Percentiles rank a stretch among this genome's conserved stretches.
These are phyloP conservation scores for Emmonsia crescens DNA, from an alignment of 2,329 filamentous ascomycete genomes.

Conservation along the genomic window DNA sequence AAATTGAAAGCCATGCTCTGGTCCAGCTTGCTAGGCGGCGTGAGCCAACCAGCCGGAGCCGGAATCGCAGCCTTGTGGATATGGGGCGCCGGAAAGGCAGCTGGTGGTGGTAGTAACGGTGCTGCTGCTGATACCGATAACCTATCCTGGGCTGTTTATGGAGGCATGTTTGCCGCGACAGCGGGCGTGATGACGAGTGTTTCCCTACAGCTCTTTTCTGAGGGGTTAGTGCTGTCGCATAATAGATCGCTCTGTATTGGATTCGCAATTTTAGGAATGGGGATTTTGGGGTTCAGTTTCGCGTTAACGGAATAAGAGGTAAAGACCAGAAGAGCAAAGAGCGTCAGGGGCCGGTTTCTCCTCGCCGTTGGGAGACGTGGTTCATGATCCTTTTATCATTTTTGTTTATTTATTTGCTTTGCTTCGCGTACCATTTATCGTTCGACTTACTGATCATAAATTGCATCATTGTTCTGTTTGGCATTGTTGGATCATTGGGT, in stretches of 20 bases:
- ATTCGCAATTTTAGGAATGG: constrained; percentile 54
- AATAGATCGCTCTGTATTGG: constrained; percentile 27
- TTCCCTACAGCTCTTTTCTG: constrained; percentile 75
- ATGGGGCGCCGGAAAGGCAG: constrained; percentile 49
- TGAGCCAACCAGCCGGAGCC: constrained; percentile 79
- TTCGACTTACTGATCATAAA: neutral
- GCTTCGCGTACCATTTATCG: neutral
- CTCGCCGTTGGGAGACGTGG: neutral
- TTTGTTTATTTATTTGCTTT: neutral
- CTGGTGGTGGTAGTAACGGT: neutral
- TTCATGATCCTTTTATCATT: neutral
- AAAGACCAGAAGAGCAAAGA: neutral
- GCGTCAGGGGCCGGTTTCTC: neutral
- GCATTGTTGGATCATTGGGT: neutral
- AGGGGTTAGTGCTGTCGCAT: constrained; percentile 66
- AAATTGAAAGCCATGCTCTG: constrained; percentile 73
- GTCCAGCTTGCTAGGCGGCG: constrained; percentile 71
- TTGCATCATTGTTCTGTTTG: neutral
- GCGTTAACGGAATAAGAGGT: constrained; percentile 58
- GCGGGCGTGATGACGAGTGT: constrained; percentile 95
- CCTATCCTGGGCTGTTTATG: constrained; percentile 45
- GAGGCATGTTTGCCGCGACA: constrained; percentile 70
- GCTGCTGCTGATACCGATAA: constrained; percentile 18
- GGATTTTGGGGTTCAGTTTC: constrained; percentile 70
- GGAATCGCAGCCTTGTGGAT: constrained; percentile 80